These are phyloP conservation scores for Graphium sp. DNA, from an alignment of 2,329 filamentous ascomycete genomes.

Conservation along the genomic window DNA sequence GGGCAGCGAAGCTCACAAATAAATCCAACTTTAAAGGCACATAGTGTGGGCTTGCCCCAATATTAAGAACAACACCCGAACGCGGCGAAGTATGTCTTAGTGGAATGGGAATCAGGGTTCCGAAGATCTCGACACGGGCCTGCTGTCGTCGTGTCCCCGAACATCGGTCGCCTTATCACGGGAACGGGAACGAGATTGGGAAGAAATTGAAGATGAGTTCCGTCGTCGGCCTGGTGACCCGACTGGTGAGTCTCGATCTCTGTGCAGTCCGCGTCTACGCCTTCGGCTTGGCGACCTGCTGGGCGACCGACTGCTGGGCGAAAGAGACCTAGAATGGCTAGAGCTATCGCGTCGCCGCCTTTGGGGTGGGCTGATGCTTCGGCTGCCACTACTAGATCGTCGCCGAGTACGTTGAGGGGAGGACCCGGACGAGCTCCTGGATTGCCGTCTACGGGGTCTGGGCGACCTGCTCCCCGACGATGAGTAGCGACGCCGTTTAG, in stretches of 20 bases:
- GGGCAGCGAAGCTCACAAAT: too few species aligned
- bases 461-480: constrained; percentile 4
- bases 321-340: constrained; percentile 2
- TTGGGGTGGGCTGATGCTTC: constrained; percentile 4
- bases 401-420: too few species aligned
- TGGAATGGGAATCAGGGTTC: too few species aligned
- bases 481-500: constrained; percentile 5
- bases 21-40: too few species aligned
- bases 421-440: constrained; percentile 4
- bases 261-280: constrained; percentile 1
- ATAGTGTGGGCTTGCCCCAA: too few species aligned
- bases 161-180: too few species aligned
- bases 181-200: constrained; percentile 4
- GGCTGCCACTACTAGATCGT: constrained; percentile 8
- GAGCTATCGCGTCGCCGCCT: neutral
- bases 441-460: constrained; percentile 3
- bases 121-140: too few species aligned
- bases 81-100: too few species aligned
- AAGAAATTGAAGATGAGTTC: constrained; percentile 5
- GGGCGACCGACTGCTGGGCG: too few species aligned
- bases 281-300: too few species aligned
- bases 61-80: too few species aligned
- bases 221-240: constrained; percentile 4
- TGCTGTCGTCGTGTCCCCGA: too few species aligned
- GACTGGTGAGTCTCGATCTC: constrained; percentile 3